Evolutionary conservation across 345 rosid species (phyloP).

Genomic region (Corchorus capsularis): DNA sequence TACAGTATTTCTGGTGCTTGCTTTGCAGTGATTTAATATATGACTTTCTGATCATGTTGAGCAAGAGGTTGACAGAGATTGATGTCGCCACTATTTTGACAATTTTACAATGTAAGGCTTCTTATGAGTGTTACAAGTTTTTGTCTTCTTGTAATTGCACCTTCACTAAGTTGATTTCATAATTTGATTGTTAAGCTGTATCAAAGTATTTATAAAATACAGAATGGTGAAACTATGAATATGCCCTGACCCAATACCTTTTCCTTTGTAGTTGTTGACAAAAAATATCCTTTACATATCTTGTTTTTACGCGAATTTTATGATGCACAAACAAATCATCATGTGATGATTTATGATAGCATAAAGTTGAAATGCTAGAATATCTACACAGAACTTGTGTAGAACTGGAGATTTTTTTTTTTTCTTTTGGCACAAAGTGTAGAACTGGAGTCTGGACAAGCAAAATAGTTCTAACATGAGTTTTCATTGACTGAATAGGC

Average conservation of each 20-base stretch:
- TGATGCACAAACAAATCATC: neutral
- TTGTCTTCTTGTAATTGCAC: neutral
- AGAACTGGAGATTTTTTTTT: neutral
- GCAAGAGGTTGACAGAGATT: conserved; percentile 69
- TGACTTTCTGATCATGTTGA: conserved; percentile 73
- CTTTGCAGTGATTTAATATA: conserved; percentile 84
- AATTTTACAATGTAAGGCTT: conserved; percentile 72
- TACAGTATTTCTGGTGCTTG: neutral
- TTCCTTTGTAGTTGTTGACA: neutral
- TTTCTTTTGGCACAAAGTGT: too few species aligned
- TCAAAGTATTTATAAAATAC: neutral
- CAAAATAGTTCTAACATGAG: neutral
- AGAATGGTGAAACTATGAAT: conserved; percentile 9
- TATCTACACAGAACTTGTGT: neutral
- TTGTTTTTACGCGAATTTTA: neutral
- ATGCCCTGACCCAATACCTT: neutral
- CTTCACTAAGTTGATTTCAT: conserved; percentile 1
- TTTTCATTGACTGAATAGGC: conserved; percentile 43
- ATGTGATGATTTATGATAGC: neutral
- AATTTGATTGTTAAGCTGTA: conserved; percentile 8
- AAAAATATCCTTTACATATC: neutral
- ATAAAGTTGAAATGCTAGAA: neutral
- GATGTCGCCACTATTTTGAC: conserved; percentile 81
- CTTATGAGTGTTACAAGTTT: neutral
- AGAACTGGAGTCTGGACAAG: neutral